Evolutionary conservation across 148 eudicot genomes (phyloP), one percentile per base, ranked within the genome.

Genomic region (Rhododendron vialii): DNA sequence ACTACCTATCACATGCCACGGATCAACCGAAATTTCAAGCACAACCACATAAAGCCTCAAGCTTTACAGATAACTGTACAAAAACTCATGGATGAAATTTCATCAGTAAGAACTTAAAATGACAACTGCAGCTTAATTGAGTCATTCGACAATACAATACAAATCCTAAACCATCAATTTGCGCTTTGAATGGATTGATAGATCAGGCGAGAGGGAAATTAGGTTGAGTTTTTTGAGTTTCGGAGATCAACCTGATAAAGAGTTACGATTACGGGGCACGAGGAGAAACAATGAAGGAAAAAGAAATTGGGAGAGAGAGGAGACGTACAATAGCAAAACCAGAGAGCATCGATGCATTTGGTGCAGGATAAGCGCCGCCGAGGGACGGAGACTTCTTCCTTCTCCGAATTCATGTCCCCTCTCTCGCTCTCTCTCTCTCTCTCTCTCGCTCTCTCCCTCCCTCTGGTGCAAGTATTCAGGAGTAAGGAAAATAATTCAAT

Each of bases 261-360:
- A 2, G 35, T 4, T 78, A 83, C 22, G 18, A 76, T 18, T 47
- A 61, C 11, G 51, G 4, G 15, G 14, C 50, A 78, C 17, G n/a
- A 77, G 17, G 51, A 55, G 20, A 71, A 71, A 30, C 41, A 71
- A 5, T 30, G 13, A 69, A 53, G 57, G 26, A 11, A 45, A 26
- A 13, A 1, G 9, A 78, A 41, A 80, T 71, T 57, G 45, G 38
- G 80, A 83, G 80, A 83, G 80, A 22, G 9, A 47, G 86, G 41
- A 73, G 63, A 61, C 83, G 24, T 91, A 96, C 98, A 95, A 85
- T 96, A 96, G 93, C 98, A 96, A 88, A 96, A 96, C 95, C 95
- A 94, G 86, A 96, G 94, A 28, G 98, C 95, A 71, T 96, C 98
- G 81, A 94, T 93, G 87, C 90, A 93, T 28, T 90, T 86, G 82